These are phyloP conservation scores for Plectosphaerella cucumerina DNA, from an alignment of 2,329 filamentous ascomycete species.

Conservation along the genomic window DNA sequence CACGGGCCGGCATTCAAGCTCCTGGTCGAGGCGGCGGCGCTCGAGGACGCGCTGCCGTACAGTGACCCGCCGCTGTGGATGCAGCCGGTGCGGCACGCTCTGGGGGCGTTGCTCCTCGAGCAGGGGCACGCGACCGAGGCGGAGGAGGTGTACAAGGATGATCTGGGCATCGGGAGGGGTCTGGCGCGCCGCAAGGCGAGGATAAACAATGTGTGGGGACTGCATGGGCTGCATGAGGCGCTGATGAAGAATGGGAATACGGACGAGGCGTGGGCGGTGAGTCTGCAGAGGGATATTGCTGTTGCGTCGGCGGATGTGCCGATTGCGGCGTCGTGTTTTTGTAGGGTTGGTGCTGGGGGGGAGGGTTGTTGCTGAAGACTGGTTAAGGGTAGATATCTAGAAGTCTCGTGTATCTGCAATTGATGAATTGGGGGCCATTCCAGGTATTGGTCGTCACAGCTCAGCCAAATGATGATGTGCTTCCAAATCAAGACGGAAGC, in stretches of 20 bases:
- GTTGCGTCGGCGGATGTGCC: conserved; percentile 55
- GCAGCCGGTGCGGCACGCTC: conserved; percentile 68
- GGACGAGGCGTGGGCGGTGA: conserved; percentile 28
- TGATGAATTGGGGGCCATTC: too few species aligned
- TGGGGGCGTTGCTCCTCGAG: conserved; percentile 65
- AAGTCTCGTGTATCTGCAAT: too few species aligned
- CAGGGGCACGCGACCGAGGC: conserved; percentile 57
- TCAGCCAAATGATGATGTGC: too few species aligned
- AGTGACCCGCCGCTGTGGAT: conserved; percentile 79
- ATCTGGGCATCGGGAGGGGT: conserved; percentile 55
- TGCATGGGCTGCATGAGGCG: conserved; percentile 72
- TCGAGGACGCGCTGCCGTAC: conserved; percentile 62
- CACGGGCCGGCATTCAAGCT: conserved; percentile 55
- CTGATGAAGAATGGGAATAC: conserved; percentile 47
- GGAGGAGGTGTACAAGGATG: conserved; percentile 52
- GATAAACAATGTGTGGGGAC: conserved; percentile 69
- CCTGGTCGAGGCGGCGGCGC: conserved; percentile 51
- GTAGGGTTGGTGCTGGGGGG: conserved; percentile 4
- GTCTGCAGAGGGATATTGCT: conserved; percentile 43
- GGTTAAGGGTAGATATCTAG: too few species aligned
- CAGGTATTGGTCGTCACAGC: too few species aligned
- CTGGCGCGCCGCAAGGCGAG: conserved; percentile 63
- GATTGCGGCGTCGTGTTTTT: conserved; percentile 56
- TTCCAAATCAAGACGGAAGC: too few species aligned
- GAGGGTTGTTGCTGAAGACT: too few species aligned